Evolutionary conservation across 495 filamentous ascomycete genomes (phyloP).

Genomic region (Clavariopsis aquatica): DNA sequence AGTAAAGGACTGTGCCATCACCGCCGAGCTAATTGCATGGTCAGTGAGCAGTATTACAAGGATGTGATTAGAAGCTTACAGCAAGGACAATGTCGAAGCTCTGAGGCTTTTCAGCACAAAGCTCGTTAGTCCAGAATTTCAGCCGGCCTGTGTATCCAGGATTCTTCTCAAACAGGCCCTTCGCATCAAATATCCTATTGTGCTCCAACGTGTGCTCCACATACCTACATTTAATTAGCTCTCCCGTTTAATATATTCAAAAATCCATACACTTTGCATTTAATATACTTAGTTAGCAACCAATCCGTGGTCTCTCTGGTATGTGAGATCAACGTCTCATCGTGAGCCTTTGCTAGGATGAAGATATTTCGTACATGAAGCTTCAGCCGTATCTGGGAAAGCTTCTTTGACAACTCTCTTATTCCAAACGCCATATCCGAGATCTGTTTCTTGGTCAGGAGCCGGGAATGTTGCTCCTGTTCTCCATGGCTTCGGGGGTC

Average conservation of each 20-base stretch:
- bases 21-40: slow-evolving; percentile 65
- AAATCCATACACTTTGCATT: slow-evolving; percentile 13
- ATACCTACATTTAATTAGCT: slow-evolving; percentile 46
- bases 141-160: slow-evolving; percentile 60
- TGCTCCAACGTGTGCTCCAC: slow-evolving; percentile 74
- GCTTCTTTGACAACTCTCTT: slow-evolving; percentile 80
- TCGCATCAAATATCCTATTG: slow-evolving; percentile 69
- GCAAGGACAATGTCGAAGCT: slow-evolving; percentile 92
- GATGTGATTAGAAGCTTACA: slow-evolving; percentile 41
- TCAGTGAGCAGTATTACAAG: background rate
- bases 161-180: slow-evolving; percentile 60
- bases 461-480: slow-evolving; percentile 53
- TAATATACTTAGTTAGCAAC: slow-evolving; percentile 68
- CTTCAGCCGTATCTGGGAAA: slow-evolving; percentile 75
- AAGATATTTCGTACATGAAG: slow-evolving; percentile 82
- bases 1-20: slow-evolving; percentile 93
- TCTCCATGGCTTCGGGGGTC: slow-evolving; percentile 12
- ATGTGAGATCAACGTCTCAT: slow-evolving; percentile 74
- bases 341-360: slow-evolving; percentile 84
- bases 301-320: slow-evolving; percentile 78
- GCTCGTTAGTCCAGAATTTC: slow-evolving; percentile 77
- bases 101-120: slow-evolving; percentile 76
- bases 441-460: slow-evolving; percentile 89
- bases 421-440: slow-evolving; percentile 96
- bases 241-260: background rate